Percentiles rank a stretch among this genome's conserved stretches.
These are phyloP conservation scores for Neoascochyta sp. DNA, from an alignment of 2,329 filamentous ascomycete genomes.

Conservation along the genomic window DNA sequence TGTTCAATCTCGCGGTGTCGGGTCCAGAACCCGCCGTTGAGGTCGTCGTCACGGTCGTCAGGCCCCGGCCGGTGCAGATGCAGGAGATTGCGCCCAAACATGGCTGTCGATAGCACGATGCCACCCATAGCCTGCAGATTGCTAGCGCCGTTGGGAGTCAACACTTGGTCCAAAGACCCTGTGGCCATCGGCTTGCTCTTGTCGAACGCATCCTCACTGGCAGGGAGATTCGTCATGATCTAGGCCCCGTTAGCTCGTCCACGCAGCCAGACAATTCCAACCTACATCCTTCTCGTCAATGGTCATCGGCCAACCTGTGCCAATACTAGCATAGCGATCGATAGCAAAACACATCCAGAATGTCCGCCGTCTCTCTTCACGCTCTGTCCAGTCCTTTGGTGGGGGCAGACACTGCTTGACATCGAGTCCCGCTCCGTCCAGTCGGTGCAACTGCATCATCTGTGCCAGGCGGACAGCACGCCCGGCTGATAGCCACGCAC, in stretches of 20 bases:
- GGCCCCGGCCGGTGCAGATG: constrained; percentile 84
- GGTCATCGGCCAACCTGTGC: constrained; percentile 94
- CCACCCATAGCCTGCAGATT: constrained; percentile 75
- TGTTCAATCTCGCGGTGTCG: constrained; percentile 86
- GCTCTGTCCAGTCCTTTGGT: constrained; percentile 88
- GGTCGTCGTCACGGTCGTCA: constrained; percentile 77
- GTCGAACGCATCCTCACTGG: constrained; percentile 79
- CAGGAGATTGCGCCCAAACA: constrained; percentile 86
- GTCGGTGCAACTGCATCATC: constrained; percentile 88
- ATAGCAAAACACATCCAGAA: constrained; percentile 94
- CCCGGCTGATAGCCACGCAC: constrained; percentile 91
- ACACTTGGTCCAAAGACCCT: constrained; percentile 64
- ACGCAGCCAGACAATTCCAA: too few relatives aligned
- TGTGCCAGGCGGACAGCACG: constrained; percentile 74
- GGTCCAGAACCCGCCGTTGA: constrained; percentile 95
- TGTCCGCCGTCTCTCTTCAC: constrained; percentile 82
- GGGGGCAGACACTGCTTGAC: constrained; percentile 89
- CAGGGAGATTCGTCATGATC: constrained; percentile 79
- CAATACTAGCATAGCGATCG: constrained; percentile 91
- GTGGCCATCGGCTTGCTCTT: constrained; percentile 72
- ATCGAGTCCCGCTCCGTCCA: constrained; percentile 78
- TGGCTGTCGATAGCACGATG: constrained; percentile 77
- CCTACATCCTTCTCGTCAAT: constrained; percentile 81
- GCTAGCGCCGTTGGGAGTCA: constrained; percentile 67
- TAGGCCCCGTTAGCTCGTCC: constrained; percentile 17